These are phyloP conservation scores for Aspergillus sp. DNA, from an alignment of 2,329 filamentous ascomycete species.

Conservation along the genomic window DNA sequence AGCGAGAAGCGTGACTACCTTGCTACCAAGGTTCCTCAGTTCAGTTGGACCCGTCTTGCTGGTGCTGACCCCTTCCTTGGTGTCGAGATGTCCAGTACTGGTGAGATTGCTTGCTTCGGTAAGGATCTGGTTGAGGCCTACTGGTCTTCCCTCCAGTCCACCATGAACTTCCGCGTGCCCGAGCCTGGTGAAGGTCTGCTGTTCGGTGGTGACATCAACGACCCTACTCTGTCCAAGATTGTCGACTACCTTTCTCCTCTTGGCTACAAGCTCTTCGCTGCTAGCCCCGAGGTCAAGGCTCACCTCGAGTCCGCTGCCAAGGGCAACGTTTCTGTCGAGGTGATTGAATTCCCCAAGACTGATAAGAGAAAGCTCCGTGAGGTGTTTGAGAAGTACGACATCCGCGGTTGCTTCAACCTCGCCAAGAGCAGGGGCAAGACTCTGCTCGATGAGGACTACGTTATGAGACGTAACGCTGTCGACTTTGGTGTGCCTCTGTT, in stretches of 20 bases:
- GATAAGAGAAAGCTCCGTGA: constrained; percentile 93
- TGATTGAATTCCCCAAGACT: constrained; percentile 94
- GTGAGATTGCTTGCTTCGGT: constrained; percentile 98
- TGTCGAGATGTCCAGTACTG: constrained; percentile 94
- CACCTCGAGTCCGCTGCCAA: constrained; percentile 71
- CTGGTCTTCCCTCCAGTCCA: constrained; percentile 92
- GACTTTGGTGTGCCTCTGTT: constrained; percentile 97
- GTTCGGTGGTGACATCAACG: constrained; percentile 77
- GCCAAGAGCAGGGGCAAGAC: constrained; percentile 79
- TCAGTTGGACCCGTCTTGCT: constrained; percentile 96
- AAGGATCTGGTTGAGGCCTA: constrained; percentile 95
- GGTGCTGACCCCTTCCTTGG: constrained; percentile 96
- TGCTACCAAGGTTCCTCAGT: constrained; percentile 96
- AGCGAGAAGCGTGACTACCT: constrained; percentile 81
- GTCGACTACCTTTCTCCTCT: constrained; percentile 84
- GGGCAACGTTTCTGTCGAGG: constrained; percentile 67
- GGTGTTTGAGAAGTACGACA: constrained; percentile 95
- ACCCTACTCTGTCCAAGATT: constrained; percentile 68
- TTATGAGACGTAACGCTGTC: constrained; percentile 96
- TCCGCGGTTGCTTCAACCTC: constrained; percentile 92
- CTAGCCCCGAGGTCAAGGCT: constrained; percentile 72
- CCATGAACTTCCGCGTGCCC: constrained; percentile 98
- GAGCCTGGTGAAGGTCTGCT: constrained; percentile 92
- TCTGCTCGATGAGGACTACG: constrained; percentile 87
- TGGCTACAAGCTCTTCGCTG: constrained; percentile 91